phyloP scores from a whole-genome alignment of 306 rosid genomes.

The Albizia julibrissin region DNA sequence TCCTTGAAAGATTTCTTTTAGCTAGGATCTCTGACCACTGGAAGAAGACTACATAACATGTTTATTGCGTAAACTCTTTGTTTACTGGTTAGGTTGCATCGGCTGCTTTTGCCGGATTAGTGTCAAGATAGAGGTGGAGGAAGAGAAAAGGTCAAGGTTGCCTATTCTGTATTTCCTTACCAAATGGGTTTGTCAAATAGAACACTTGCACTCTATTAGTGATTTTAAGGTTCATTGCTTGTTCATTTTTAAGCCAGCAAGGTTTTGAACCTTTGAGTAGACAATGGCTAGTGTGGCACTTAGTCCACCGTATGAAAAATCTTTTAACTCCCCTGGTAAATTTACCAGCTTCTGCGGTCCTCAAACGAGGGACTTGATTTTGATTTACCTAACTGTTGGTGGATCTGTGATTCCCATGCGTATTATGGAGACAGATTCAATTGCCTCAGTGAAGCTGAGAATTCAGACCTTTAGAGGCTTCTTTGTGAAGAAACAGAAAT shows the following conservation, averaged over 20 bases:
- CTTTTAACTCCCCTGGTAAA: slow-evolving; percentile 28
- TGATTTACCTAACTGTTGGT: slow-evolving; percentile 63
- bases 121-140: not conserved
- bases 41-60: slow-evolving; percentile 21
- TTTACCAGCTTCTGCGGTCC: slow-evolving; percentile 26
- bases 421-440: slow-evolving; percentile 63
- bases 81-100: slow-evolving; percentile 24
- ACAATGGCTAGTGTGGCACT: slow-evolving; percentile 66
- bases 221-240: slow-evolving; percentile 42
- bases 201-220: slow-evolving; percentile 6
- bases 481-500: slow-evolving; percentile 66
- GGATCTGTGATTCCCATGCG: slow-evolving; percentile 71
- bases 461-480: slow-evolving; percentile 64
- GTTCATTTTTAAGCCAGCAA: slow-evolving; percentile 39
- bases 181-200: not conserved
- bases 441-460: slow-evolving; percentile 79
- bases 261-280: slow-evolving; percentile 43
- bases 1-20: slow-evolving; percentile 33
- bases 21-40: slow-evolving; percentile 29
- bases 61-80: slow-evolving; percentile 29
- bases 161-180: slow-evolving; percentile 25
- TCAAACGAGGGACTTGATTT: slow-evolving; percentile 43
- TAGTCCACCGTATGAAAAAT: slow-evolving; percentile 43
- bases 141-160: not conserved
- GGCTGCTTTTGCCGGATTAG: slow-evolving; percentile 21